Percentiles rank a stretch among this genome's conserved stretches.
phyloP scores from a whole-genome alignment of 768 basidiomycete species.

The Auricularia sp. region DNA sequence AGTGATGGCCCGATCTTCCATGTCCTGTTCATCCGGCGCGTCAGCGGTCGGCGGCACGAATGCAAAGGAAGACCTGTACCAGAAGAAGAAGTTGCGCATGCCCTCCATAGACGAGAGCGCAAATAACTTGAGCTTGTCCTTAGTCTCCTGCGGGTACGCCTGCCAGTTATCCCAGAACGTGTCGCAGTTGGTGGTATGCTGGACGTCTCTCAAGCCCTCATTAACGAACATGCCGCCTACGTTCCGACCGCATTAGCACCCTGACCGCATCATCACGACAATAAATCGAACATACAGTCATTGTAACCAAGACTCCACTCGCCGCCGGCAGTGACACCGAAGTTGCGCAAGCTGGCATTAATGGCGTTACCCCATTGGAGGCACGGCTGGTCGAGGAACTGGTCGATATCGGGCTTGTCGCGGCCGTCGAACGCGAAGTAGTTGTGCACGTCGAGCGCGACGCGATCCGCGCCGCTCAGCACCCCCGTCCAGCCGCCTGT shows the following conservation, averaged over 20 bases:
- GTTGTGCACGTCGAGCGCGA: slow-evolving; percentile 56
- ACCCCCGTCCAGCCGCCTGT: slow-evolving; percentile 37
- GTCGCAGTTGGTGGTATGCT: neutral
- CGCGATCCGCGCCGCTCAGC: slow-evolving; percentile 47
- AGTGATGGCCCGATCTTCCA: slow-evolving; percentile 29
- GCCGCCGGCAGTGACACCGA: slow-evolving; percentile 65
- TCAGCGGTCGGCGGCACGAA: slow-evolving; percentile 14
- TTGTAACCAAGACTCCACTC: slow-evolving; percentile 53
- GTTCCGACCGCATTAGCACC: neutral
- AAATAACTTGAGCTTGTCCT: slow-evolving; percentile 41
- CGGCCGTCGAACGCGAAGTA: slow-evolving; percentile 51
- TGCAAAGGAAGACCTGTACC: slow-evolving; percentile 34
- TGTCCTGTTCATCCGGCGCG: slow-evolving; percentile 31
- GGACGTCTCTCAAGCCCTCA: neutral
- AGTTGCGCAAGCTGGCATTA: slow-evolving; percentile 35
- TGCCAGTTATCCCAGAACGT: neutral
- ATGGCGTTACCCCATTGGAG: slow-evolving; percentile 25
- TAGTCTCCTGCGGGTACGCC: slow-evolving; percentile 18
- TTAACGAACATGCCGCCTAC: neutral
- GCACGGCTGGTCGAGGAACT: slow-evolving; percentile 15
- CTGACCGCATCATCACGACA: neutral
- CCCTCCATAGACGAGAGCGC: slow-evolving; percentile 55
- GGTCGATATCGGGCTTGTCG: slow-evolving; percentile 18
- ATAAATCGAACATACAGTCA: slow-evolving; percentile 1
- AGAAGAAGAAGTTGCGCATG: slow-evolving; percentile 55